Base-by-base conservation (phyloP, 2,329 filamentous ascomycete genomes). In the Talaromyces sp. region DNA sequence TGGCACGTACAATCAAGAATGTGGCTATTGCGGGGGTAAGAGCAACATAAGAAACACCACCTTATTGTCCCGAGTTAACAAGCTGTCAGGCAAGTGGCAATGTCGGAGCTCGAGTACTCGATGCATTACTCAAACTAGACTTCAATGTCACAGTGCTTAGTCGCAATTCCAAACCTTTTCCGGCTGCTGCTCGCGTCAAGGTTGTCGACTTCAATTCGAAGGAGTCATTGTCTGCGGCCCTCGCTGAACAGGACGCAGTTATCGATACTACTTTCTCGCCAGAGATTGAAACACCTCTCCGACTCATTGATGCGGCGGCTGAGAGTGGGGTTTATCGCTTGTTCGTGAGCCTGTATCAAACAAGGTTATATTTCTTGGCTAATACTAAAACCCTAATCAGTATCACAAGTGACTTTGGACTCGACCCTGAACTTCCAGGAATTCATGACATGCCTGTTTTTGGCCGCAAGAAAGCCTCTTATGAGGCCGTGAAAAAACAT, bases 381-480 rank as follows among this genome's bases (percentile, higher is more conserved):
- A 51, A 51, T 51, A 40, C 14, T 40, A 23, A 23, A 40, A 51
- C 18, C 18, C 44, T 28, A 28, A 4, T 3, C n/a, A 64, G 64
- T 62, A 64, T 65, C 4, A 64, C 63, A 18, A 65, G 64, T 16
- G 64, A 65, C n/a, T 65, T 63, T 57, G 65, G 65, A 14, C 61
- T 67, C 42, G 65, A 67, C 36, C 65, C 65, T 50, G 64, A 65
- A 23, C 34, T 65, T 6, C 65, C 65, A n/a, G 64, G 61, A 4
- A 42, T 67, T 28, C 61, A 64, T 16, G 60, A 65, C 6, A 59
- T 67, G 56, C 65, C 65, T 9, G 64, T 67, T 7, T 67, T 67
- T 14, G 57, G 42, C 36, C 64, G 64, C 14, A 67, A 67, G 55
- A 59, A 63, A 27, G 63, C 50, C 8, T 60, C 64, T n/a, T 67